Evolutionary conservation across 768 basidiomycete species (phyloP).

Genomic region (Mycena albidolilacea): DNA sequence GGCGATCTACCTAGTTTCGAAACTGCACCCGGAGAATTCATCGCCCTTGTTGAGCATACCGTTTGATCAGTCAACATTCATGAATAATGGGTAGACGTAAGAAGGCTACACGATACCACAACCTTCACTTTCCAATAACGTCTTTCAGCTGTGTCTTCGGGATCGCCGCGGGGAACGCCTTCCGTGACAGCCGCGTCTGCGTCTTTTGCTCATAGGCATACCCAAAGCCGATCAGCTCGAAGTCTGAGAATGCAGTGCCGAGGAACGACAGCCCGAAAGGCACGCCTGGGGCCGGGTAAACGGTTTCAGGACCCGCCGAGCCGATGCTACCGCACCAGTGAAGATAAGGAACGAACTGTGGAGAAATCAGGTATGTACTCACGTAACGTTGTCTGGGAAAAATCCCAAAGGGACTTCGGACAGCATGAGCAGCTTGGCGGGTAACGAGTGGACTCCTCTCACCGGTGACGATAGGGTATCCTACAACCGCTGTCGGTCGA

Average conservation of each 20-base stretch:
- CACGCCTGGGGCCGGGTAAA: conserved; percentile 68
- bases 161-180: conserved; percentile 67
- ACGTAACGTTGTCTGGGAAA: conserved; percentile 62
- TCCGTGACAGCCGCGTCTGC: conserved; percentile 62
- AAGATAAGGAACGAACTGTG: conserved; percentile 1
- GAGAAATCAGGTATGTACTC: background rate
- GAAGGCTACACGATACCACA: too few relatives aligned
- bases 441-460: conserved; percentile 23
- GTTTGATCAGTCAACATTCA: too few relatives aligned
- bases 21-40: too few relatives aligned
- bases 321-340: conserved; percentile 35
- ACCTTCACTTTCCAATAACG: conserved; percentile 46
- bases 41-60: too few relatives aligned
- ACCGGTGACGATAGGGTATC: conserved; percentile 79
- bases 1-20: too few relatives aligned
- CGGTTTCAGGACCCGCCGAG: conserved; percentile 56
- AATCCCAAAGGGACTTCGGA: conserved; percentile 72
- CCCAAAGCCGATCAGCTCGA: conserved; percentile 68
- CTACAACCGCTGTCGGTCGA: conserved; percentile 64
- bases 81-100: too few relatives aligned
- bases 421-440: background rate
- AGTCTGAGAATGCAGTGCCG: conserved; percentile 74
- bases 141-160: conserved; percentile 66
- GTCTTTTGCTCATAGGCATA: conserved; percentile 80
- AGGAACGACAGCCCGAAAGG: conserved; percentile 77